Conservation (phyloP, 225 moss, liverwort and hornwort species). For the Polytrichum formosum region DNA sequence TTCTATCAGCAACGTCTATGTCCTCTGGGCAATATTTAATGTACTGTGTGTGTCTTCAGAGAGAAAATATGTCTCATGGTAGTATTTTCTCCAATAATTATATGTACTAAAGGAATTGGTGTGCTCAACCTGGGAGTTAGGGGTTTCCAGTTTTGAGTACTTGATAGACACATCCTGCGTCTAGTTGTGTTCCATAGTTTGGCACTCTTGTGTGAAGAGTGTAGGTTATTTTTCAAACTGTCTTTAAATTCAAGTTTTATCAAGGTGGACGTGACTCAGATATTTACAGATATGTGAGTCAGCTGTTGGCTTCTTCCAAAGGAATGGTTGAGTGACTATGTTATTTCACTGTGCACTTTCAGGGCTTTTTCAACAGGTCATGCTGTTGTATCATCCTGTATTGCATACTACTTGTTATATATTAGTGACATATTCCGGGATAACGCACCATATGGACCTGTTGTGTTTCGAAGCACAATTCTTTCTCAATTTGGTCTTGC, state of each 20-base stretch:
- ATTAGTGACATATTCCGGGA: conserved; percentile 74
- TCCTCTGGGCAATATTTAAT: background rate
- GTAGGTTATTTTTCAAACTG: too few species aligned
- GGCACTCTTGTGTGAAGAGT: too few species aligned
- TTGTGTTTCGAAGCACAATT: conserved; percentile 79
- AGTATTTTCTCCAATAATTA: too few species aligned
- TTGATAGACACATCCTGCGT: too few species aligned
- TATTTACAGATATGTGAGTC: background rate
- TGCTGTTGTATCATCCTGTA: conserved; percentile 57
- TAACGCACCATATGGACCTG: conserved; percentile 68
- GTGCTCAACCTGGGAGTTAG: too few species aligned
- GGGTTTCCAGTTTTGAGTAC: too few species aligned
- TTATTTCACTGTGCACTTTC: conserved; percentile 11
- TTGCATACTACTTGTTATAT: conserved; percentile 71
- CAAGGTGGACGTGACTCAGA: too few species aligned
- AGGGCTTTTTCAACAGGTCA: conserved; percentile 86
- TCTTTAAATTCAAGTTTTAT: too few species aligned
- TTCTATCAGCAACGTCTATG: too few species aligned
- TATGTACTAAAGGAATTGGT: too few species aligned
- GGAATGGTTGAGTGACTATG: background rate
- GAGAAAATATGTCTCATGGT: too few species aligned
- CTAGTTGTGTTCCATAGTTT: too few species aligned
- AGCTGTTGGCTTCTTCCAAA: background rate
- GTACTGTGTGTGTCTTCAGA: background rate
- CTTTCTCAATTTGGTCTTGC: conserved; percentile 71